Percentiles rank a stretch among this genome's conserved stretches.
Conservation (phyloP, 495 filamentous ascomycete species). For the Umbilicaria muhlenbergii region DNA sequence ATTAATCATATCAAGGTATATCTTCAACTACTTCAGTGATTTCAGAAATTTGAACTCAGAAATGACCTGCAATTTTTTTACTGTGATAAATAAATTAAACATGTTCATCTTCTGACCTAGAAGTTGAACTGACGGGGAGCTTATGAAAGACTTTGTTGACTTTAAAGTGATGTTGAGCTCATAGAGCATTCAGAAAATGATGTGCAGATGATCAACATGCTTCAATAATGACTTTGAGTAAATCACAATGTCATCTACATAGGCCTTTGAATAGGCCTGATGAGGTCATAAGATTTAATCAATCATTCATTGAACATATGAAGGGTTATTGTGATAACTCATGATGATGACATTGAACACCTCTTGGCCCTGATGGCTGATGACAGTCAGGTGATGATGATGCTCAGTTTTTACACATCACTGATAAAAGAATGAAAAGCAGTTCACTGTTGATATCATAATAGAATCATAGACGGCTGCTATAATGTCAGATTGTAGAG, state of each 20-base stretch:
- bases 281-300: neutral
- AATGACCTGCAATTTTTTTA: neutral
- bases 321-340: constrained; percentile 1
- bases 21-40: neutral
- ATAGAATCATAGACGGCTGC: neutral
- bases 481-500: constrained; percentile 4
- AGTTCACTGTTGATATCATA: neutral
- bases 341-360: constrained; percentile 4
- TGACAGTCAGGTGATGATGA: neutral
- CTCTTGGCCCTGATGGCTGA: constrained; percentile 3
- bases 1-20: neutral
- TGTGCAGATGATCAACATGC: neutral
- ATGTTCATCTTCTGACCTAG: constrained; percentile 1
- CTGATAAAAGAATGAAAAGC: constrained; percentile 1
- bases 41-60: neutral
- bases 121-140: neutral
- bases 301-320: constrained; percentile 2
- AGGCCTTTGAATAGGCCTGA: neutral
- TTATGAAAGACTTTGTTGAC: neutral
- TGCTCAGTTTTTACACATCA: neutral
- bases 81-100: neutral
- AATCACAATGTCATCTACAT: constrained; percentile 3
- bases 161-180: neutral
- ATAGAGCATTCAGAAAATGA: constrained; percentile 1
- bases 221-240: neutral